Evolutionary conservation across 345 rosid species (phyloP), one percentile per base, ranked within the genome.

Genomic region (Eucalyptus lansdowneana): DNA sequence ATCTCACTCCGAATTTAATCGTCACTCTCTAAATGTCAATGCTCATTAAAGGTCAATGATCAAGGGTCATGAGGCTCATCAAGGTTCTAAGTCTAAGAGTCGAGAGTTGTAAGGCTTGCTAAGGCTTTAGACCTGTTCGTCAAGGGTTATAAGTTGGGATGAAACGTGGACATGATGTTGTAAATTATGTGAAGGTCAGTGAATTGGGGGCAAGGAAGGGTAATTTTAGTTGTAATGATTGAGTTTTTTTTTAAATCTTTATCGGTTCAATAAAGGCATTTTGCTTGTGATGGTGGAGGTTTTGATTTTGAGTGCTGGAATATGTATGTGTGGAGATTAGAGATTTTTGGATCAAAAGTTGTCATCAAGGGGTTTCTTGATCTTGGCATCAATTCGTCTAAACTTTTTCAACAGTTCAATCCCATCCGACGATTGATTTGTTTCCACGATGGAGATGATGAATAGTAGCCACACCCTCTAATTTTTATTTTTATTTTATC

Each of bases 171-270:
- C 85, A 86, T 34, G 90, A 34, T 27, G 69, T 67, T 6, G 89
- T 83, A 40, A 92, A 91, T 25, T 93, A 91, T 87, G 88, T 88
- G 49, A 93, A 87, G 88, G 98, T 95, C 2, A 87, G 93, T 80
- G 95, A 94, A 87, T 90, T 92, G 86, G 91, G 93, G 90, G 93
- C 94, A 95, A 95, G 69, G 69, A 60, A 81, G 49, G n/a, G n/a
- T 24, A 49, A 49, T 11, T 81, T 31, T 42, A 81, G 17, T 17
- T 12, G 40, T 44, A 10, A 25, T 42, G 45, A 45, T 81, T 9
- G 53, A 25, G 31, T 25, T 83, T 49, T 44, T 1, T 8, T 16
- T 40, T 29, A 44, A 17, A 13, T 22, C 34, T n/a, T 83, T 34
- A 25, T 11, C 19, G 9, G 37, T 65, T 65, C 5, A 29, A 65